phyloP scores from a whole-genome alignment of 108 stramenopile species.

The Skeletonema costatum region DNA sequence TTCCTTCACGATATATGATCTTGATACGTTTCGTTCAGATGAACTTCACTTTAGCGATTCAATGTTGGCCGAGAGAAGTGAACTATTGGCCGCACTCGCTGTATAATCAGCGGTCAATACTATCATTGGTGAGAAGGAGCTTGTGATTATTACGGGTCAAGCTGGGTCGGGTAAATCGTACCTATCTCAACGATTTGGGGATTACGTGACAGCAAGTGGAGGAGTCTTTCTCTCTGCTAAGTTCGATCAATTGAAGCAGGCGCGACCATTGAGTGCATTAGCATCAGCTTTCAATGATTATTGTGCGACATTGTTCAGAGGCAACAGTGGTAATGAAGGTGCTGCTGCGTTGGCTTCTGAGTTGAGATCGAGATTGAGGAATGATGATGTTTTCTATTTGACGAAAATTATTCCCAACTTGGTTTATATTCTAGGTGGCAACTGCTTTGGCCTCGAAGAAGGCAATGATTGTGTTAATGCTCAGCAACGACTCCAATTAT shows the following conservation, averaged over 20 bases:
- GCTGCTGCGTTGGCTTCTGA: not conserved
- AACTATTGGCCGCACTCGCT: not conserved
- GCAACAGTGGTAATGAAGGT: not conserved
- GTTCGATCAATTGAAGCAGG: slow-evolving; percentile 23
- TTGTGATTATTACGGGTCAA: slow-evolving; percentile 5
- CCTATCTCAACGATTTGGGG: slow-evolving; percentile 14
- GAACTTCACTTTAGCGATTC: slow-evolving; percentile 1
- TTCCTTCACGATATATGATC: slow-evolving; percentile 22
- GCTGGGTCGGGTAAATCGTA: slow-evolving; percentile 28
- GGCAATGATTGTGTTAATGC: not conserved
- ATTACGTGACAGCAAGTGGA: not conserved
- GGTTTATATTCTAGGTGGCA: not conserved
- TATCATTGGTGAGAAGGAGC: not conserved
- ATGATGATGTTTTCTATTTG: not conserved
- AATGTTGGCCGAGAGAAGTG: slow-evolving; percentile 14
- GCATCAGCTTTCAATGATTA: slow-evolving; percentile 11
- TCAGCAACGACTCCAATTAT: slow-evolving; percentile 23
- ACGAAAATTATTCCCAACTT: not conserved
- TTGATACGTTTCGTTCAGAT: slow-evolving; percentile 5
- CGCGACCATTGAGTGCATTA: slow-evolving; percentile 21
- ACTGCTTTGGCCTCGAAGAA: not conserved
- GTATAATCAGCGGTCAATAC: slow-evolving; percentile 3
- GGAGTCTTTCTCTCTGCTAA: slow-evolving; percentile 23
- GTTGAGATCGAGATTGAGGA: not conserved
- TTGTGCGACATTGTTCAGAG: not conserved